Evolutionary conservation across 2,329 filamentous ascomycete genomes (phyloP), one percentile per base, ranked within the genome.

Genomic region (Dothistroma pini): DNA sequence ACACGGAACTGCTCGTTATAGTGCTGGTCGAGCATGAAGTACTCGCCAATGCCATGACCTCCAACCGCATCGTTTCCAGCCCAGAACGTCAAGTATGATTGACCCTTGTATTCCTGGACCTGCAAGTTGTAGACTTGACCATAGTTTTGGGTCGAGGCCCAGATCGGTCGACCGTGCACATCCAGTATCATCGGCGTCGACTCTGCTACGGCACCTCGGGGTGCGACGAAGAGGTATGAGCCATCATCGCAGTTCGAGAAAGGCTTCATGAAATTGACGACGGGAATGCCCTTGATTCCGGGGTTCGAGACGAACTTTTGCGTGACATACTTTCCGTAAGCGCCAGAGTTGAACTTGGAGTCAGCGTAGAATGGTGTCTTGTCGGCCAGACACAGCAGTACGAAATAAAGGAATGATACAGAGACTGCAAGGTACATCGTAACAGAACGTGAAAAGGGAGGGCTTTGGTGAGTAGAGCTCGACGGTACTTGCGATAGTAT

Each of bases 81-180:
- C 79, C 80, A 82, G 64, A 81, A 82, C 0, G 79, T 80, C 54
- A 82, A 66, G 68, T 80, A 81, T 9, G 72, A 66, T 60, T 80
- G 67, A 1, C 76, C 78, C 60, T 74, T 75, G 63, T 78, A 82
- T 8, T 69, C 64, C 65, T 82, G 78, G 1, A 80, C 76, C 62
- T 78, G 77, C 4, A 80, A 67, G 64, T 81, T 80, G 62, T 81
- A 80, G 6, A 78, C 75, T 54, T 78, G 72, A 59, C 68, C 74
- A 63, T 52, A 66, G 8, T 59, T 59, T 31, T 53, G 70, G 62
- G 58, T 61, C 7, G 64, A 60, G 6, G 58, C 64, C 64, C 64
- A 66, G 19, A 64, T 32, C 5, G 60, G 61, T 22, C 57, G 59
- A 31, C 64, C 62, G 19, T 49, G 48, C 31, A 61, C 50, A 34